These are phyloP conservation scores for Graphium sp. DNA, from an alignment of 2,329 filamentous ascomycete species.

Conservation along the genomic window DNA sequence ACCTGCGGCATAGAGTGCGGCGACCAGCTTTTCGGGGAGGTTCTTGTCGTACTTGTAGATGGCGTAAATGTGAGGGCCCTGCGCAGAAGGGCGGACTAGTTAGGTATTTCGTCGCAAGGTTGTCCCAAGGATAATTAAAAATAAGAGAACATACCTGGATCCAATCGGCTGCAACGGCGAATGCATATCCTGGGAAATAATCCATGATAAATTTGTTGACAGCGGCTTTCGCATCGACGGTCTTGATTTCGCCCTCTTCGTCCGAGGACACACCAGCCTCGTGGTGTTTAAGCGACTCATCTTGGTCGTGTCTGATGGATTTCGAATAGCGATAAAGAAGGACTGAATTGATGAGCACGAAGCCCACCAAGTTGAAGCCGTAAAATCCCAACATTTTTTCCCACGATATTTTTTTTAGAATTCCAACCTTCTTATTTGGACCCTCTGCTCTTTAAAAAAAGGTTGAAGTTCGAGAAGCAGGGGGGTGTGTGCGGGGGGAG, in stretches of 20 bases:
- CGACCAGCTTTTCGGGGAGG: slow-evolving; percentile 24
- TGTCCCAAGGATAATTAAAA: not conserved
- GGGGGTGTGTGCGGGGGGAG: too few species aligned
- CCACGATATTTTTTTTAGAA: too few species aligned
- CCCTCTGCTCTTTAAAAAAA: too few species aligned
- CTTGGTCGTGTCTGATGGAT: not conserved
- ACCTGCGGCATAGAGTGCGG: slow-evolving; percentile 24
- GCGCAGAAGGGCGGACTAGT: not conserved
- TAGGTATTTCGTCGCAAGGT: not conserved
- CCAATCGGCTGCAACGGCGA: slow-evolving; percentile 17
- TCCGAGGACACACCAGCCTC: slow-evolving; percentile 4
- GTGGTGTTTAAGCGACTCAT: slow-evolving; percentile 5
- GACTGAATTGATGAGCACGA: not conserved
- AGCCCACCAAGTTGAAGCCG: slow-evolving; percentile 1
- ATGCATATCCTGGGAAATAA: slow-evolving; percentile 11
- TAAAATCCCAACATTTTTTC: slow-evolving; percentile 3
- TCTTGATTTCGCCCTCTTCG: slow-evolving; percentile 5
- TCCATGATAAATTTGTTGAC: slow-evolving; percentile 9
- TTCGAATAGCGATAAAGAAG: slow-evolving; percentile 1
- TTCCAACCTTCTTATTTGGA: too few species aligned
- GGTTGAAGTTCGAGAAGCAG: too few species aligned
- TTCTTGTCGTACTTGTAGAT: slow-evolving; percentile 20
- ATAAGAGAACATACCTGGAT: slow-evolving; percentile 11
- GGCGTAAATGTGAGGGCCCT: slow-evolving; percentile 21
- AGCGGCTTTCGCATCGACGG: slow-evolving; percentile 4